Percentiles rank a stretch among this genome's conserved stretches.
phyloP scores from a whole-genome alignment of 2,329 filamentous ascomycete species.

The Cylindrodendrum hubeiense region DNA sequence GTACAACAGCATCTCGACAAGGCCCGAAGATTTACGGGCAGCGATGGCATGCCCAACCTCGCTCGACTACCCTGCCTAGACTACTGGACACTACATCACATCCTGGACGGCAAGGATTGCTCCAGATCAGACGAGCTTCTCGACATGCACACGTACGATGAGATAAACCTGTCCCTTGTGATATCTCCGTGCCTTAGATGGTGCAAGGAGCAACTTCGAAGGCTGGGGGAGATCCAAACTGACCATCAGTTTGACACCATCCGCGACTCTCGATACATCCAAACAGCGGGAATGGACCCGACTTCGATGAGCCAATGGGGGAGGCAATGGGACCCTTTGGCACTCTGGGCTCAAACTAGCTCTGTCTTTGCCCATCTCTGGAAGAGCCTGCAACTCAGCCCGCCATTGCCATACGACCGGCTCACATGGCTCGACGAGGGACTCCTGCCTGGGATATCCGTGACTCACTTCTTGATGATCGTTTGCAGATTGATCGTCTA shows the following conservation, averaged over 20 bases:
- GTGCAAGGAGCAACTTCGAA: constrained; percentile 5
- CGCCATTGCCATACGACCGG: background rate
- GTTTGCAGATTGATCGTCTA: constrained; percentile 7
- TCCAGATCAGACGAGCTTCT: background rate
- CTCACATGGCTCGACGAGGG: constrained; percentile 4
- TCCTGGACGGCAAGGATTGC: background rate
- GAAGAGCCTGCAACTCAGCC: constrained; percentile 2
- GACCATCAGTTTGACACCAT: background rate
- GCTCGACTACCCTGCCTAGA: background rate
- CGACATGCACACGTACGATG: background rate
- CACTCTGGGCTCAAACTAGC: background rate
- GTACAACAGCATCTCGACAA: constrained; percentile 7
- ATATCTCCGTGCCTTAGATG: background rate
- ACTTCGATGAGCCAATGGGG: background rate
- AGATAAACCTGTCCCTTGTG: background rate
- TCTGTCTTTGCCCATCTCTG: constrained; percentile 2
- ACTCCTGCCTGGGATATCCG: background rate
- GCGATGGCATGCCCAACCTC: background rate
- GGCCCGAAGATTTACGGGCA: background rate
- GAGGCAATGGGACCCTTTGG: background rate
- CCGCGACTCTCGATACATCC: background rate
- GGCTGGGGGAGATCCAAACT: background rate
- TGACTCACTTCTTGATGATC: constrained; percentile 12
- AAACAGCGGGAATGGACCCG: background rate
- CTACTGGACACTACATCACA: background rate